Evolutionary conservation across 306 rosid species (phyloP), one percentile per base, ranked within the genome.

Genomic region (Corylus americana): DNA sequence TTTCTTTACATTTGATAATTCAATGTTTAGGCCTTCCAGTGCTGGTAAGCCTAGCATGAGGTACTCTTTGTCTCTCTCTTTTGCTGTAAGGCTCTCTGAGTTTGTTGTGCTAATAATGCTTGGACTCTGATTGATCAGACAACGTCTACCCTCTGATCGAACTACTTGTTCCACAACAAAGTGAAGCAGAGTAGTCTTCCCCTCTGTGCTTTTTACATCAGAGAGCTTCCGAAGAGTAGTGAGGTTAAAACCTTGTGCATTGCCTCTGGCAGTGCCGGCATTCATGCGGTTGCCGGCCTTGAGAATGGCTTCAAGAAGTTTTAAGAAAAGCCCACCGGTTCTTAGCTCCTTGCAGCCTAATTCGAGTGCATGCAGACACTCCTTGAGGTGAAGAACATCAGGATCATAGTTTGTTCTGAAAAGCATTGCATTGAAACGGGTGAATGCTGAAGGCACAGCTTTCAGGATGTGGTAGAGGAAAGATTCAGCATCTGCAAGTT

Each of bases 281-380:
- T 95, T 95, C 98, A 95, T 86, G 49, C 90, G 75, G 71, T 92
- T 92, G 55, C 98, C 93, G 4, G 98, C 90, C 83, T 90, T 95
- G 85, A 95, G 94, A 82, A 93, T 90, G 44, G 96, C 98, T 77
- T 95, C 98, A 0, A 95, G 90, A 20, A 95, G 94, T 78, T 89
- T 95, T 45, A 89, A 76, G 74, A 95, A 89, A 9, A 95, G 79
- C 7, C 88, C 88, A 11, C 89, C 85, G 47, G 79, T 66, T 55
- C 86, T 85, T 3, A 91, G 91, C 79, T 91, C 98, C 80, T 88
- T 85, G 80, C 98, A 93, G 20, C 90, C 93, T 62, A 66, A 55
- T 75, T 89, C 89, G 66, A 94, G 87, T 75, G 92, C 81, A 58
- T 87, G 91, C 45, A 90, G 71, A n/a, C 81, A 55, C 72, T 91